Conservation (phyloP, 192 early-diverging fungal genomes). For the Funneliformis mosseae region DNA sequence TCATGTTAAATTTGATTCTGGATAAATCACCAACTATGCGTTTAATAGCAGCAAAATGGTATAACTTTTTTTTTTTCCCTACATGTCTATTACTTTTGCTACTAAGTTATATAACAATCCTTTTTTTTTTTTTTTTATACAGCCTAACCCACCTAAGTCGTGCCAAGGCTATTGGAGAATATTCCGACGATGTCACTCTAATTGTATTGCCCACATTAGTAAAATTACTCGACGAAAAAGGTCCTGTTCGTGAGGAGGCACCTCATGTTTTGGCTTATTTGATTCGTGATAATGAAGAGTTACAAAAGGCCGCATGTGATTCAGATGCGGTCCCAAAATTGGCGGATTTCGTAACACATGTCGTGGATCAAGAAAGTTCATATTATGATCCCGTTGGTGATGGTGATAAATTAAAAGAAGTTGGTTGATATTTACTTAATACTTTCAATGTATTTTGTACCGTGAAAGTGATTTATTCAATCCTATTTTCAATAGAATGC, state of each 20-base stretch:
- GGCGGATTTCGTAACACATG: slow-evolving; percentile 55
- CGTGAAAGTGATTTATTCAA: neutral
- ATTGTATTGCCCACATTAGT: slow-evolving; percentile 70
- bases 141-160: slow-evolving; percentile 70
- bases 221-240: slow-evolving; percentile 63
- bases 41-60: slow-evolving; percentile 72
- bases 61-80: neutral
- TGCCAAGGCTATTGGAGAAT: slow-evolving; percentile 57
- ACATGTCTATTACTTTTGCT: neutral
- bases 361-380: slow-evolving; percentile 44
- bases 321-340: slow-evolving; percentile 70
- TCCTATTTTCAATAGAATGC: slow-evolving; percentile 56
- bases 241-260: slow-evolving; percentile 64
- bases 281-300: slow-evolving; percentile 67
- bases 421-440: slow-evolving; percentile 31
- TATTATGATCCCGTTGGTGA: slow-evolving; percentile 46
- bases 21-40: slow-evolving; percentile 69
- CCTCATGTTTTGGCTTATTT: slow-evolving; percentile 71
- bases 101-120: neutral
- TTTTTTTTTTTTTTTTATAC: neutral
- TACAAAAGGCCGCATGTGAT: slow-evolving; percentile 78
- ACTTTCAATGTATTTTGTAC: neutral
- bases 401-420: slow-evolving; percentile 68
- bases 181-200: slow-evolving; percentile 52
- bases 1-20: slow-evolving; percentile 65